Evolutionary conservation across 2,329 filamentous ascomycete species (phyloP).

Genomic region (Calonectria pauciramosa): DNA sequence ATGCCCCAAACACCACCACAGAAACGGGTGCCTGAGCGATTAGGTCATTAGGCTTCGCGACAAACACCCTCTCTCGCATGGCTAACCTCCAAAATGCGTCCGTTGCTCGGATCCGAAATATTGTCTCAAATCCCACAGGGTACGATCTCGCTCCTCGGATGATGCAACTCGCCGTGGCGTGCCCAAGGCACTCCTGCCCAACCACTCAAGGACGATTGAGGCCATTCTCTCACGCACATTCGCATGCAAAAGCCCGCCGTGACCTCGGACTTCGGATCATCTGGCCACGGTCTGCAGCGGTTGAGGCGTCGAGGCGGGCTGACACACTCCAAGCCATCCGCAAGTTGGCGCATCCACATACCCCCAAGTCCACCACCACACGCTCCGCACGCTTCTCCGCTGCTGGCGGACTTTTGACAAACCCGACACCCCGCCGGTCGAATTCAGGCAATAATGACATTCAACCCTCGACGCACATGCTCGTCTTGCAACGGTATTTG

Average conservation of each 20-base stretch:
- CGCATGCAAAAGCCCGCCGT: neutral
- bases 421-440: conserved; percentile 13
- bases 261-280: conserved; percentile 20
- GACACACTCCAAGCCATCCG: conserved; percentile 2
- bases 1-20: neutral
- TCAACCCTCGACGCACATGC: neutral
- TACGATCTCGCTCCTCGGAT: neutral
- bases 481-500: conserved; percentile 1
- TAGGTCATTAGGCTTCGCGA: too few species aligned
- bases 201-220: neutral
- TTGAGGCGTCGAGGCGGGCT: conserved; percentile 17
- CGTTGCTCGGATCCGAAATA: neutral
- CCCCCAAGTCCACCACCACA: conserved; percentile 5
- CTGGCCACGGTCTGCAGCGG: conserved; percentile 9
- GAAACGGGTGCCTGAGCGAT: neutral
- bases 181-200: neutral
- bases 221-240: neutral
- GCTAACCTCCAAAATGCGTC: neutral
- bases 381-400: conserved; percentile 9
- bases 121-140: neutral
- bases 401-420: conserved; percentile 19
- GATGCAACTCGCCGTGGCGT: neutral
- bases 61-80: neutral
- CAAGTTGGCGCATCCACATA: neutral
- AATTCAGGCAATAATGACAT: conserved; percentile 14